Percentiles rank a stretch among this genome's conserved stretches.
Conservation (phyloP, 2,329 filamentous ascomycete genomes). For the Blumeria hordei region DNA sequence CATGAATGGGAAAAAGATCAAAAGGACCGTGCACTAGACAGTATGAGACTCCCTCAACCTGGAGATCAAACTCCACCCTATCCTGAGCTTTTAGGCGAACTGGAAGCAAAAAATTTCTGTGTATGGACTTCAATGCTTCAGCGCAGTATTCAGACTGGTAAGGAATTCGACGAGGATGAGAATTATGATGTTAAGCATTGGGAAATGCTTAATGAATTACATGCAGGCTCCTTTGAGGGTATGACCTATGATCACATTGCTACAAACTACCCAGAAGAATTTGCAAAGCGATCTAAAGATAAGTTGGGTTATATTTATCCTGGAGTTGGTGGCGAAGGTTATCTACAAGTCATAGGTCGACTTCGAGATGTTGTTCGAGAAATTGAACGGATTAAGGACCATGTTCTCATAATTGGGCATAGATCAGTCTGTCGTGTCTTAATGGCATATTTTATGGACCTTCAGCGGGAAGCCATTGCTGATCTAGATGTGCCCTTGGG, state of each 20-base stretch:
- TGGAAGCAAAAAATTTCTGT: slow-evolving; percentile 74
- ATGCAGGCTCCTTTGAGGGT: slow-evolving; percentile 79
- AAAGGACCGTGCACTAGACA: slow-evolving; percentile 40
- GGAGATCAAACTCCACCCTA: slow-evolving; percentile 91
- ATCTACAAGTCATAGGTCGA: slow-evolving; percentile 89
- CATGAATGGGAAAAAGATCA: slow-evolving; percentile 65
- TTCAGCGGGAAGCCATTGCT: slow-evolving; percentile 75
- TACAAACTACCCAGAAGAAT: slow-evolving; percentile 57
- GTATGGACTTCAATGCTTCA: slow-evolving; percentile 97
- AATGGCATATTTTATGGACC: slow-evolving; percentile 87
- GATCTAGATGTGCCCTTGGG: slow-evolving; percentile 85
- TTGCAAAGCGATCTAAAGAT: slow-evolving; percentile 50
- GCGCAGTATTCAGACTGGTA: slow-evolving; percentile 66
- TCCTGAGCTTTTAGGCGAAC: slow-evolving; percentile 49
- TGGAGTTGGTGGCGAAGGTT: slow-evolving; percentile 84
- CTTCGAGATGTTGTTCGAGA: slow-evolving; percentile 89
- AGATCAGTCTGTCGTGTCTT: slow-evolving; percentile 79
- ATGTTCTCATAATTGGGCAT: slow-evolving; percentile 78
- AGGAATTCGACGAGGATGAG: slow-evolving; percentile 74
- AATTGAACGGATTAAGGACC: slow-evolving; percentile 89
- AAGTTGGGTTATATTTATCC: slow-evolving; percentile 96
- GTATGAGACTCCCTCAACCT: slow-evolving; percentile 59
- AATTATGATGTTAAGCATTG: slow-evolving; percentile 93
- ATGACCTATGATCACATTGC: slow-evolving; percentile 86
- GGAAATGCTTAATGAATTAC: slow-evolving; percentile 94